These are phyloP conservation scores for Nicotiana paniculata DNA, from an alignment of 257 asterid species.

Conservation along the genomic window DNA sequence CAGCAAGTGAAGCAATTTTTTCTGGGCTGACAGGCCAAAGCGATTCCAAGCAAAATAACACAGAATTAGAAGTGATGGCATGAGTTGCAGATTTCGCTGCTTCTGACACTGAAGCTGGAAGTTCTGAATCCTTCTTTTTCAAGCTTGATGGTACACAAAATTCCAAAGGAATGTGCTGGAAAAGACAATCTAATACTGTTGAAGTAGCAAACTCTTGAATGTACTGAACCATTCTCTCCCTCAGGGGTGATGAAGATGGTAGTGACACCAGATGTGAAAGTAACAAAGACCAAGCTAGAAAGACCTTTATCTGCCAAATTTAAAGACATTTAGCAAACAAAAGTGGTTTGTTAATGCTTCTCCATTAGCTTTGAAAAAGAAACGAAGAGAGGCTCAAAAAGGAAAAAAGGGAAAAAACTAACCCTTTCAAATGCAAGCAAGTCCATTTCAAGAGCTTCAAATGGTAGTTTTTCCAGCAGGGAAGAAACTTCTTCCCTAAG, in stretches of 20 bases:
- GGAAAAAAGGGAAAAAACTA: slow-evolving; percentile 6
- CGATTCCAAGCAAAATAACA: slow-evolving; percentile 50
- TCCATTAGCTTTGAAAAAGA: not conserved
- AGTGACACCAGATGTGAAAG: slow-evolving; percentile 68
- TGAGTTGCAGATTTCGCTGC: slow-evolving; percentile 74
- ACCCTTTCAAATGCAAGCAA: slow-evolving; percentile 70
- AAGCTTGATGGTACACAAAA: slow-evolving; percentile 42
- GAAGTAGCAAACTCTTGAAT: slow-evolving; percentile 70
- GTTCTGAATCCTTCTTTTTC: slow-evolving; percentile 62
- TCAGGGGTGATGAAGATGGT: slow-evolving; percentile 68
- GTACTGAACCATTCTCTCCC: slow-evolving; percentile 79
- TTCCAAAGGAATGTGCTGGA: slow-evolving; percentile 83
- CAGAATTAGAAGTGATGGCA: slow-evolving; percentile 62
- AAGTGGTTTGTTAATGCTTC: slow-evolving; percentile 4
- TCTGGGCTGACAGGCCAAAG: slow-evolving; percentile 82
- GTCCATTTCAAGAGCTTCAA: slow-evolving; percentile 62
- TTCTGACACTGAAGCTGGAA: slow-evolving; percentile 50
- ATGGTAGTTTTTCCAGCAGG: slow-evolving; percentile 55
- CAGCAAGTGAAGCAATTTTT: slow-evolving; percentile 76
- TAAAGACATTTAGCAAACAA: slow-evolving; percentile 9
- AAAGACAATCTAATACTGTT: slow-evolving; percentile 72
- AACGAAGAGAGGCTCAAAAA: not conserved
- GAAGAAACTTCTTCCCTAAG: slow-evolving; percentile 70
- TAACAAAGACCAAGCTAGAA: slow-evolving; percentile 85
- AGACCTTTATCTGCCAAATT: slow-evolving; percentile 57